A percentile compares a stretch with the other conserved stretches of the same genome.
phyloP scores from a whole-genome alignment of 257 asterid genomes.

The Nicotiana sylvestris region DNA sequence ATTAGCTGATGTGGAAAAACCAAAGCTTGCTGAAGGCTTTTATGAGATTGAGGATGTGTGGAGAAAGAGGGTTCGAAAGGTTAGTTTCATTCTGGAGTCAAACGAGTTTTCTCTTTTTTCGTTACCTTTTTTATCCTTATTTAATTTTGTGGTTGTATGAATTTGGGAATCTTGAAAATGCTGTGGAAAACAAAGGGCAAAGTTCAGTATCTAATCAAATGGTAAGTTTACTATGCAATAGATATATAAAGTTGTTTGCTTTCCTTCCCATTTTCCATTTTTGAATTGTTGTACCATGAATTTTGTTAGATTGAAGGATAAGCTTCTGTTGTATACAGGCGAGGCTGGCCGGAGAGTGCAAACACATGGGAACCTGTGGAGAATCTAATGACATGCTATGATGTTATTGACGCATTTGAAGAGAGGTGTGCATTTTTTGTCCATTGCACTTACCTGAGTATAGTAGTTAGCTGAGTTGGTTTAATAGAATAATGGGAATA shows the following conservation, averaged over 20 bases:
- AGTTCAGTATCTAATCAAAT: constrained; percentile 51
- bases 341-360: constrained; percentile 79
- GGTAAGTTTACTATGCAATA: constrained; percentile 18
- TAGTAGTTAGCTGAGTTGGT: not conserved
- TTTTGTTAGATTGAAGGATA: not conserved
- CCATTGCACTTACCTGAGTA: not conserved
- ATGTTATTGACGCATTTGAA: constrained; percentile 68
- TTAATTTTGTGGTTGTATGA: constrained; percentile 17
- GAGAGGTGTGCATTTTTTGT: constrained; percentile 55
- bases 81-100: not conserved
- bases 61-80: constrained; percentile 26
- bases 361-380: constrained; percentile 92
- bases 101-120: no score
- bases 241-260: not conserved
- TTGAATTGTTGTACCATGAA: not conserved
- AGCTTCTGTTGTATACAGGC: constrained; percentile 39
- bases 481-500: not conserved
- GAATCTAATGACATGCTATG: constrained; percentile 52
- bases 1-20: constrained; percentile 5
- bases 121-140: not conserved
- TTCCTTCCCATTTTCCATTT: not conserved
- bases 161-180: constrained; percentile 29
- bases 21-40: constrained; percentile 29
- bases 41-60: constrained; percentile 30
- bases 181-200: constrained; percentile 60